These are phyloP conservation scores for Suillus subalutaceus DNA, from an alignment of 768 basidiomycete species.

Conservation along the genomic window DNA sequence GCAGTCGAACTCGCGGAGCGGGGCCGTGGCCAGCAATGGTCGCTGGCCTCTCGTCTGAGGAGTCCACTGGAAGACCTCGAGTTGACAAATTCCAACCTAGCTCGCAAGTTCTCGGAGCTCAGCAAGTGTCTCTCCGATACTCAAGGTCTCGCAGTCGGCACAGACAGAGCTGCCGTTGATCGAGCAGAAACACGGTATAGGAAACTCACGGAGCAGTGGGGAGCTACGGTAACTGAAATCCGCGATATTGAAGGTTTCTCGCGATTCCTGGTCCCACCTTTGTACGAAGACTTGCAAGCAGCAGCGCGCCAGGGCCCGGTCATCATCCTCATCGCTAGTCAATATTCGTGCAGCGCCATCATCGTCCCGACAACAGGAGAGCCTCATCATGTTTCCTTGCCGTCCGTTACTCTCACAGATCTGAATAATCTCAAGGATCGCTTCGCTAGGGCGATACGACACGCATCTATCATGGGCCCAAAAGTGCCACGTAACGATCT, in stretches of 20 bases:
- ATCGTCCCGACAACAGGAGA: too few species aligned
- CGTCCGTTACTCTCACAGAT: neutral
- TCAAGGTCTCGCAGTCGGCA: neutral
- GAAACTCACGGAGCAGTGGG: neutral
- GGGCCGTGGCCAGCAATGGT: neutral
- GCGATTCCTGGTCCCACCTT: conserved; percentile 14
- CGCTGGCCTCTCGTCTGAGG: neutral
- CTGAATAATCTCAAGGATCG: neutral
- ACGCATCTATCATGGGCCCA: neutral
- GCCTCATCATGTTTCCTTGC: neutral
- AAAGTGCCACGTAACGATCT: too few species aligned
- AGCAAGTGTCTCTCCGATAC: neutral
- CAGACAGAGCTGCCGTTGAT: neutral
- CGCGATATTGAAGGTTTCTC: conserved; percentile 13
- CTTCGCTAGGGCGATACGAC: neutral
- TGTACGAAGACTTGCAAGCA: conserved; percentile 12
- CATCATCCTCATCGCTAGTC: too few species aligned
- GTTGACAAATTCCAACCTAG: neutral
- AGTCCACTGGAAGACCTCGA: neutral
- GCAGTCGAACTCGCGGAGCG: neutral
- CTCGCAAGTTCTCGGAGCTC: neutral
- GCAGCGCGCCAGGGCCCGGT: too few species aligned
- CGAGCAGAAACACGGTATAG: rapidly evolving
- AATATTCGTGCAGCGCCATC: too few species aligned
- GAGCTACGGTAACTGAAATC: neutral